These are phyloP conservation scores for Kwoniella sp. DNA, from an alignment of 768 basidiomycete species.

Conservation along the genomic window DNA sequence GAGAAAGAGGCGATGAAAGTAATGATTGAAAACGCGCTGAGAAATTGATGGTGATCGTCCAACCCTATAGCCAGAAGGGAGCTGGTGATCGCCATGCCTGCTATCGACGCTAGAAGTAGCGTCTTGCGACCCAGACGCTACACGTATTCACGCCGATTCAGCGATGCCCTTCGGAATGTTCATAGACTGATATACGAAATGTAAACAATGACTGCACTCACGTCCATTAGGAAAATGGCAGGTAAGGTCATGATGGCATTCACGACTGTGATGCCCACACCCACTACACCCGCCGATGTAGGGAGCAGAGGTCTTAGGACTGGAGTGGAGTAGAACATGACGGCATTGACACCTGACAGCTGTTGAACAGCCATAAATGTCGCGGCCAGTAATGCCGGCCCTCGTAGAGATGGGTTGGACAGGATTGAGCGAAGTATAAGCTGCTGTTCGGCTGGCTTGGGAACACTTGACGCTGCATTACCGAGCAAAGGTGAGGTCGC, in stretches of 20 bases:
- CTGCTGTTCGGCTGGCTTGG: constrained; percentile 32
- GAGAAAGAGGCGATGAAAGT: constrained; percentile 87
- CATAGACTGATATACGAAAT: too few species aligned
- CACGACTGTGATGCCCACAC: constrained; percentile 78
- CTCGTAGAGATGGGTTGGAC: constrained; percentile 48
- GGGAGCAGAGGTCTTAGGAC: constrained; percentile 66
- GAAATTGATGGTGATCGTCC: constrained; percentile 62
- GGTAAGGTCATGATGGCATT: constrained; percentile 77
- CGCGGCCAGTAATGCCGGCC: constrained; percentile 46
- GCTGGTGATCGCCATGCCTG: constrained; percentile 69
- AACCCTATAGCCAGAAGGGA: constrained; percentile 71
- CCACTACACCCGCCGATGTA: constrained; percentile 75
- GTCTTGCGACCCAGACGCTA: constrained; percentile 74
- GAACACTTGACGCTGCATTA: neutral
- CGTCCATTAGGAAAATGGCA: constrained; percentile 83
- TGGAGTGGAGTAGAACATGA: constrained; percentile 55
- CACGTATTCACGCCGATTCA: neutral
- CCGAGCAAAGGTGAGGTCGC: constrained; percentile 31
- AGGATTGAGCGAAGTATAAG: constrained; percentile 44
- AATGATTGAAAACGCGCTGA: constrained; percentile 74
- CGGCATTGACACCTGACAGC: constrained; percentile 53
- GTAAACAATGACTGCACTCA: constrained; percentile 57
- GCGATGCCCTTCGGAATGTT: too few species aligned
- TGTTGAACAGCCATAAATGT: constrained; percentile 47
- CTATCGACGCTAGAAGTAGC: constrained; percentile 68